Evolutionary conservation across 257 asterid genomes (phyloP), one percentile per base, ranked within the genome.

Genomic region (Solanum acaule): DNA sequence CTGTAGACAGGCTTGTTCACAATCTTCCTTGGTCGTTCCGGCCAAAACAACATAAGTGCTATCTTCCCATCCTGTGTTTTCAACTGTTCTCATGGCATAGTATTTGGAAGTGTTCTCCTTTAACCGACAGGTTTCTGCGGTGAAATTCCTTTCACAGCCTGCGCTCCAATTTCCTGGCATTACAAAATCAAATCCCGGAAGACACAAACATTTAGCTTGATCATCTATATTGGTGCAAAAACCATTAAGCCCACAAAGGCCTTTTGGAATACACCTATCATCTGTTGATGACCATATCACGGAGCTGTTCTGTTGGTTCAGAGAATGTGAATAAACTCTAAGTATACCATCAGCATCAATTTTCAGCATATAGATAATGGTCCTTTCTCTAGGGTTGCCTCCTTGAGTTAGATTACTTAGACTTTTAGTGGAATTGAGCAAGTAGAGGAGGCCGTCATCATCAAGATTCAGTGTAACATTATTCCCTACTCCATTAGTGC

Each of bases 241-340:
- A 71, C 93, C 81, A 37, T 93, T 93, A 34, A 91, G 40, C 73
- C 98, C 95, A 73, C 98, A 94, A 18, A 86, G 6, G 15, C 96
- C 96, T 79, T 46, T 88, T 3, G 96, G 94, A 31, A 1, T 73
- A 56, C 97, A 94, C 68, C 38, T 35, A 33, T 92, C 88, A 1
- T 23, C 0, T 8, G 92, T 65, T 73, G 89, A 25, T 4, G 87
- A 10, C 92, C 90, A 93, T 13, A 25, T 37, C 3, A 7, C 14
- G 0, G 82, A 81, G 94, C 92, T 90, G 20, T 87, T 87, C 3
- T 88, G 90, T 37, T 20, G 73, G 15, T 87, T 42, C 67, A 90
- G 16, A 1, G 93, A 77, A 14, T 76, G 85, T 7, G 90, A 92
- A 88, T 93, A 94, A n/a, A 92, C 29, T 23, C 93, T 86, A 38